Percentiles rank a stretch among this genome's conserved stretches.
Evolutionary conservation across 2,329 filamentous ascomycete genomes (phyloP).

Genomic region (Neonectria neomacrospora): DNA sequence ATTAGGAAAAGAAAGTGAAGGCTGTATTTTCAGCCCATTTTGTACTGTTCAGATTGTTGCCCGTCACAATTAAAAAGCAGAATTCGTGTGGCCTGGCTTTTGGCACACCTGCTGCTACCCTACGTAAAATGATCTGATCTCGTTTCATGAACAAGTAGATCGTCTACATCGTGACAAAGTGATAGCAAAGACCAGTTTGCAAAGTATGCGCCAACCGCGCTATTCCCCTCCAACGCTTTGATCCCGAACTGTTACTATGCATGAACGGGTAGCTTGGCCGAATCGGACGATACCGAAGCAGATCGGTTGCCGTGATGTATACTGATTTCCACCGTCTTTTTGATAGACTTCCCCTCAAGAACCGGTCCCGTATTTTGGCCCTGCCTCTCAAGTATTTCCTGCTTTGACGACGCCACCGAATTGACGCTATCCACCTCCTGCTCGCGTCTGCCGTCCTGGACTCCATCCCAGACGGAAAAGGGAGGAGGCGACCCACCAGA

Average conservation of each 20-base stretch:
- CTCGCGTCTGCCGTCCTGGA: conserved; percentile 24
- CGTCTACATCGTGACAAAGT: neutral
- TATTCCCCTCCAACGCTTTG: neutral
- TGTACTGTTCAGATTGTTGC: neutral
- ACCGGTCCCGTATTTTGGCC: neutral
- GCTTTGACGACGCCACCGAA: conserved; percentile 23
- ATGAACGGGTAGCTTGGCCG: neutral
- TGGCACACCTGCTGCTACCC: neutral
- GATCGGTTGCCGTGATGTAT: conserved; percentile 18
- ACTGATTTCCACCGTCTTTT: conserved; percentile 38
- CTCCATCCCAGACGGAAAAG: conserved; percentile 28
- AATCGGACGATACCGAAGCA: conserved; percentile 5
- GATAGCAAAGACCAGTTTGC: neutral
- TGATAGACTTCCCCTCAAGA: conserved; percentile 28
- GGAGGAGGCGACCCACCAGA: conserved; percentile 25
- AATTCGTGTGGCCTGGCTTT: neutral
- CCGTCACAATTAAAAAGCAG: neutral
- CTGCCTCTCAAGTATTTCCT: conserved; percentile 22
- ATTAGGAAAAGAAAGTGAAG: neutral
- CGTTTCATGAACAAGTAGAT: neutral
- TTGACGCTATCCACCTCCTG: conserved; percentile 21
- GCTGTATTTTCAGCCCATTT: neutral
- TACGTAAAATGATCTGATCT: neutral
- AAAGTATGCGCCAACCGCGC: too few relatives aligned
- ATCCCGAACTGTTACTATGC: neutral